Base-by-base conservation (phyloP, 129 eudicot genomes). In the Pseudognaphalium luteoalbum region DNA sequence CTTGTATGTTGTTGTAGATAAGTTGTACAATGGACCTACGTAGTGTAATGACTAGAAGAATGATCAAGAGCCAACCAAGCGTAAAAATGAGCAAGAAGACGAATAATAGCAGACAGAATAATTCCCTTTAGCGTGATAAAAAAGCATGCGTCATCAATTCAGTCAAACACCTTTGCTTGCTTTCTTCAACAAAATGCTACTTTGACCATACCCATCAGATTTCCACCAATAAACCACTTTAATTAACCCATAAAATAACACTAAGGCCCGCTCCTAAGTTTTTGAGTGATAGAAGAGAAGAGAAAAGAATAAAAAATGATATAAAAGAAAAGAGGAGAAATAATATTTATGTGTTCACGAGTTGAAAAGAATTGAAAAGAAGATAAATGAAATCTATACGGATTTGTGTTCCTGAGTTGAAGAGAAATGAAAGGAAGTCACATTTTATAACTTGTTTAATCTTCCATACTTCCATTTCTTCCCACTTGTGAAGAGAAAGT, bases 101-200 rank as follows among this genome's bases (percentile, higher is more conserved):
- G n/a, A n/a, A 77, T 29, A 8, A 54, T 37, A 22, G 67, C 50
- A 51, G 68, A 72, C 73, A 35, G 63, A 73, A 73, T 66, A 54
- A 66, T 80, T 73, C 83, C 56, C 47, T 73, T 66, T 80, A 72
- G 83, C 83, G 79, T 80, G 83, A 73, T 62, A 66, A 39, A 66
- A 80, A 80, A 80, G 75, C 79, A 80, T 41, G 63, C 73, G 12
- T 73, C 83, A 80, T 66, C 29, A 69, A 77, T 50, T 52, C 33
- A 19, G 74, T 67, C 80, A 54, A 64, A 50, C 65, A 10, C 34
- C 52, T 37, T 76, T 65, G 39, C 65, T 9, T 41, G 39, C 52
- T 9, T 41, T 41, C 14, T 41, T 41, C 47, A 41, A 63, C 67
- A 71, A 79, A 63, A 71, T 62, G 72, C 82, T n/a, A 47, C 54